Percentiles rank a stretch among this genome's conserved stretches.
phyloP scores from a whole-genome alignment of 495 filamentous ascomycete genomes.

The Astrothelium macrocarpum region DNA sequence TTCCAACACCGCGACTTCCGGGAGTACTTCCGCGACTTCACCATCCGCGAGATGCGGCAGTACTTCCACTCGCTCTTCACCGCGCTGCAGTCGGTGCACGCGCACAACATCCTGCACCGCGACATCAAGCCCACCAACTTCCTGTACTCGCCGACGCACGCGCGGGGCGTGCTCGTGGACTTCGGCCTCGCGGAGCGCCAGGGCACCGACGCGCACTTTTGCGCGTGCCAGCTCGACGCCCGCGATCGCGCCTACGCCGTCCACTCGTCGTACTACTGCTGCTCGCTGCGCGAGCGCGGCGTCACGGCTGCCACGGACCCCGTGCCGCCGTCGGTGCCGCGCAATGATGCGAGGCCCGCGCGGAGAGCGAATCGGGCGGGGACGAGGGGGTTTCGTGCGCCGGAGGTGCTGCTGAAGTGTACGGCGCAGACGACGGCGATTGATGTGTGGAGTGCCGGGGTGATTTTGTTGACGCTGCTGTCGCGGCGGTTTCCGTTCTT shows the following conservation, averaged over 20 bases:
- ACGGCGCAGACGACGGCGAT: conserved; percentile 85
- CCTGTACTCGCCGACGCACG: conserved; percentile 74
- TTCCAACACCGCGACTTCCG: conserved; percentile 95
- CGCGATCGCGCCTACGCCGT: conserved; percentile 28
- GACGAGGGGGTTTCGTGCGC: conserved; percentile 91
- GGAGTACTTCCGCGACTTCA: conserved; percentile 85
- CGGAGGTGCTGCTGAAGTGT: conserved; percentile 95
- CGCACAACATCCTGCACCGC: conserved; percentile 75
- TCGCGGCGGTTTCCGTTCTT: conserved; percentile 93
- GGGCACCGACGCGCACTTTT: conserved; percentile 61
- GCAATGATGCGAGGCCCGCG: conserved; percentile 78
- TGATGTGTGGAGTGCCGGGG: conserved; percentile 93
- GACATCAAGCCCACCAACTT: conserved; percentile 99
- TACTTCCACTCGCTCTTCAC: conserved; percentile 86
- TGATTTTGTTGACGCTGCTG: conserved; percentile 85
- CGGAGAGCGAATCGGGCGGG: conserved; percentile 88
- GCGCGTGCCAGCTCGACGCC: conserved; percentile 51
- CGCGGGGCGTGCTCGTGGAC: conserved; percentile 85
- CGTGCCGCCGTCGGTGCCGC: conserved; percentile 37
- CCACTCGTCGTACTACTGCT: conserved; percentile 32
- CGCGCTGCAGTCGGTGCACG: conserved; percentile 74
- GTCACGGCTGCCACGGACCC: conserved; percentile 6
- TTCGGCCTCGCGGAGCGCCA: conserved; percentile 88
- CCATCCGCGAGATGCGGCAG: conserved; percentile 68
- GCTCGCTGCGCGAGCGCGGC: conserved; percentile 10